Evolutionary conservation across 1,139 yeast species (phyloP), one percentile per base, ranked within the genome.

Genomic region (Geotrichum aggregatum): DNA sequence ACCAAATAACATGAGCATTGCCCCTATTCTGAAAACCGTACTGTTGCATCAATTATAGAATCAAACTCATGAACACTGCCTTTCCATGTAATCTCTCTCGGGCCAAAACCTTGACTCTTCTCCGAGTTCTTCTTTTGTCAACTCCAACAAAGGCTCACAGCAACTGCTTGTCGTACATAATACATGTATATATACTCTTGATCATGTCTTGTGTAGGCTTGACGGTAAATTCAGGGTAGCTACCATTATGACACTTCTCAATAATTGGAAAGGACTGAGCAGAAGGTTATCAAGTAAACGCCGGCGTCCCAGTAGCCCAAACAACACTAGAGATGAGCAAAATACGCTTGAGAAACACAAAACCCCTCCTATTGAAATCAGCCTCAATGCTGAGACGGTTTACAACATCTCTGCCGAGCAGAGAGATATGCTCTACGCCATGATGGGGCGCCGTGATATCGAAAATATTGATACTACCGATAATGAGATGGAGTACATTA

Each of bases 401-500:
- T 46, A 47, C 24, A 52, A 53, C 33, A 50, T 53, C 14, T 38
- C 52, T n/a, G 45, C 52, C 10, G 56, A 53, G 41, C 56, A 53
- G 19, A 42, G 56, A 14, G 56, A 49, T 11, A 38, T 44, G 44
- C 44, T 53, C 7, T 49, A 48, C 34, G 54, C 54, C 18, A 36
- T 49, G 49, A 49, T 53, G 56, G 56, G 56, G 3, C 47, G 52
- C 7, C 43, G 50, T 19, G 36, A 49, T 30, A 46, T 49, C 47
- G 53, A 53, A 24, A 49, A 53, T 18, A 28, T 53, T 16, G 56
- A 53, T 14, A 50, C 52, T 2, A 34, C 56, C 26, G 52, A 45
- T 45, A 46, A 45, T n/a, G 56, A 53, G 33, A 39, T 53, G 41
- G 56, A 53, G n/a, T 53, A 53, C 26, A 53, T 53, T 7, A 53